A percentile compares a stretch with the other conserved stretches of the same genome.
These are phyloP conservation scores for Flagelloscypha sp. DNA, from an alignment of 768 basidiomycete species.

Conservation along the genomic window DNA sequence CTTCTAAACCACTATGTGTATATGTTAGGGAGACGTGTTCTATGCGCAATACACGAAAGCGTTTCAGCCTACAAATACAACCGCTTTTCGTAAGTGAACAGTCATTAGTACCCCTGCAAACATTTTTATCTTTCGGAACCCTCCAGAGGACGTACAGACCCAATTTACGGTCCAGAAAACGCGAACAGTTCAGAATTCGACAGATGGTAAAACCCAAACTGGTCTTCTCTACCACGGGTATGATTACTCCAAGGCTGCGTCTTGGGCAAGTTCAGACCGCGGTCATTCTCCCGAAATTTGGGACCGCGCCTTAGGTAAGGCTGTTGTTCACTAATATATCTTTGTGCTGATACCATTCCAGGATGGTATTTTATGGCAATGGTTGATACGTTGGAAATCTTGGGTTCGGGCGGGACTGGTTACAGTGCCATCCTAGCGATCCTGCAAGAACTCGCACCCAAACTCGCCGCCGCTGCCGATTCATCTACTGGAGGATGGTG, in stretches of 20 bases:
- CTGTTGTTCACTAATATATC: too few relatives aligned
- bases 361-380: slow-evolving; percentile 40
- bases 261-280: slow-evolving; percentile 37
- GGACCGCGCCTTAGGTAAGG: slow-evolving; percentile 38
- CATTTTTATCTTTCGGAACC: slow-evolving; percentile 2
- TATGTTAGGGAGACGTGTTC: slow-evolving; percentile 34
- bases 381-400: slow-evolving; percentile 34
- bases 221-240: slow-evolving; percentile 43
- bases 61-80: slow-evolving; percentile 26
- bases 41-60: slow-evolving; percentile 31
- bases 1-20: too few relatives aligned
- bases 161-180: slow-evolving; percentile 38
- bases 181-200: slow-evolving; percentile 31
- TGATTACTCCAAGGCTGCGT: slow-evolving; percentile 32
- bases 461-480: slow-evolving; percentile 31
- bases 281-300: slow-evolving; percentile 43
- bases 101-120: background rate
- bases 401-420: slow-evolving; percentile 23
- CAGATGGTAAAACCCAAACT: slow-evolving; percentile 29
- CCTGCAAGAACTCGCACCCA: slow-evolving; percentile 26
- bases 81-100: slow-evolving; percentile 28
- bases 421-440: slow-evolving; percentile 23
- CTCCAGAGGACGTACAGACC: slow-evolving; percentile 28
- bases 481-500: slow-evolving; percentile 35
- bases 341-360: background rate